Evolutionary conservation across 2,329 filamentous ascomycete genomes (phyloP), one percentile per base, ranked within the genome.

Genomic region (Penicillium rolfsii): DNA sequence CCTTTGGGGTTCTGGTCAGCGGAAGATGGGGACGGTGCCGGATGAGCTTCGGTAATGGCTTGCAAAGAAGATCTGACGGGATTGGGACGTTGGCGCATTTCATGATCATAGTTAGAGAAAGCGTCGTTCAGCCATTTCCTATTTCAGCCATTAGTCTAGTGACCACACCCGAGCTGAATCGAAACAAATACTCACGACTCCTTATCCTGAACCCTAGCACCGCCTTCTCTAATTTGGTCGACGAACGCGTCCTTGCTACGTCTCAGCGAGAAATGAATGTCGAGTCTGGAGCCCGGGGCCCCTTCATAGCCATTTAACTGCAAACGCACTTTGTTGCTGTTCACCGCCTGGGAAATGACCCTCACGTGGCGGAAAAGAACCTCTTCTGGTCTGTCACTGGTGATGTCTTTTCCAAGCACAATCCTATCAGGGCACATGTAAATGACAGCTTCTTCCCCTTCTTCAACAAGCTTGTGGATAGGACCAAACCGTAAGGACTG

Each of bases 51-150:
- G 9, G 22, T 16, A 30, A 45, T 43, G n/a, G 62, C 58, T 49
- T 53, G 22, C 38, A 64, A 19, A 49, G 61, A 22, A 62, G 63
- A 56, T 60, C 71, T 74, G 14, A 57, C 9, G 16, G 19, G 55
- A 12, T 58, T 67, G 9, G 26, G 19, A 36, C 57, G 52, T 8
- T 54, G 46, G 6, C 36, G 43, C 24, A 58, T 28, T 6, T 67
- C 60, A 4, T 58, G 63, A 36, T 61, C 57, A 24, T 65, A 53
- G 3, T 36, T 67, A 38, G 59, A 59, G 57, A 78, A 78, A 7
- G 65, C 60, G 12, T 67, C 69, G 38, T 77, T 67, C 71, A 79
- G 74, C 68, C 70, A 74, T 16, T 64, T 58, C 38, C 76, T 78
- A 48, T 40, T 54, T 24, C 19, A 26, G 49, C 4, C 30, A 58